Evolutionary conservation across 1,139 yeast genomes (phyloP).

Genomic region (Scheffersomyces segobiensis): DNA sequence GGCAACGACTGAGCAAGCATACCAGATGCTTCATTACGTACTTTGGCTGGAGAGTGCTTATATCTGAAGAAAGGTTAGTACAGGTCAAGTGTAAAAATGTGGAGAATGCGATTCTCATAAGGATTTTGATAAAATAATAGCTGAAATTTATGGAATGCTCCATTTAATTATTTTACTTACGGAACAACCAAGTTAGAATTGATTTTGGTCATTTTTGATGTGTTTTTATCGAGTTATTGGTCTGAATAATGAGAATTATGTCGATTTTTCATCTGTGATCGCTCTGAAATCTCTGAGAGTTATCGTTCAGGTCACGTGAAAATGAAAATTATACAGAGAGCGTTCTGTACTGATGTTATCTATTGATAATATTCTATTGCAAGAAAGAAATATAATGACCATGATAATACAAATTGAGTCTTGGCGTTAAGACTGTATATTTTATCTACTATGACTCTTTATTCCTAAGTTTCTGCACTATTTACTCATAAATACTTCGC

Average conservation of each 20-base stretch:
- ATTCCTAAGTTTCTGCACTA: neutral
- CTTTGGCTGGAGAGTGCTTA: constrained; percentile 50
- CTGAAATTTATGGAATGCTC: neutral
- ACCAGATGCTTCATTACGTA: constrained; percentile 46
- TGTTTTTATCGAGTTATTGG: neutral
- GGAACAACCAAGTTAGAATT: constrained; percentile 43
- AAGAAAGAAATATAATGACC: no score
- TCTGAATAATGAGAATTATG: neutral
- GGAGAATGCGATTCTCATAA: neutral
- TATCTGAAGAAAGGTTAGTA: constrained; percentile 27
- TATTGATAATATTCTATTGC: no score
- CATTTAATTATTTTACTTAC: constrained; percentile 24
- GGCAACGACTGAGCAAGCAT: constrained; percentile 62
- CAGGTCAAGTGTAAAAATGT: neutral
- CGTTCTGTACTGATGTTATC: no score
- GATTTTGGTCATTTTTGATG: constrained; percentile 27
- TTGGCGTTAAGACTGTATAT: no score
- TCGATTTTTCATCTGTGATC: neutral
- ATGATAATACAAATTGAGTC: no score
- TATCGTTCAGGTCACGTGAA: neutral
- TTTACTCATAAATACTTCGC: neutral
- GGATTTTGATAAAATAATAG: neutral
- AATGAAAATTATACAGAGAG: neutral
- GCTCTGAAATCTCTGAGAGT: neutral
- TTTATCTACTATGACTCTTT: neutral